Conservation (phyloP, 495 filamentous ascomycete species). For the Lineolata rhizophorae region DNA sequence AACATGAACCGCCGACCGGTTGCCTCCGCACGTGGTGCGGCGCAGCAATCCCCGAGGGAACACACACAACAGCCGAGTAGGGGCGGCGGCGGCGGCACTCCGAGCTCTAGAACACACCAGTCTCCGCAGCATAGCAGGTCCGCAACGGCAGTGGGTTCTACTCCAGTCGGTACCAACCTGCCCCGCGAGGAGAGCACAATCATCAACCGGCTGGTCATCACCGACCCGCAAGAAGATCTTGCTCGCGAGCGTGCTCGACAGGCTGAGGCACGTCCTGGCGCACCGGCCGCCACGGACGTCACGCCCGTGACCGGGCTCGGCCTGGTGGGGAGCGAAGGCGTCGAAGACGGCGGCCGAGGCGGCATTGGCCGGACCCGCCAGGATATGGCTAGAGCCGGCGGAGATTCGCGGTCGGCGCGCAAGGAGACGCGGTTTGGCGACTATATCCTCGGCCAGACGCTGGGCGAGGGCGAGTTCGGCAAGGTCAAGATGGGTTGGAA, state of each 20-base stretch:
- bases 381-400: conserved; percentile 55
- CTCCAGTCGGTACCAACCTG: conserved; percentile 22
- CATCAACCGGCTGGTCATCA: conserved; percentile 55
- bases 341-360: conserved; percentile 39
- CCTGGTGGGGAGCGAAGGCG: conserved; percentile 27
- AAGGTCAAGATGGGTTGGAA: conserved; percentile 99
- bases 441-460: conserved; percentile 87
- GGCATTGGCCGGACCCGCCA: conserved; percentile 53
- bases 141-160: conserved; percentile 19
- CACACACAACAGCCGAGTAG: too few species aligned
- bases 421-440: conserved; percentile 87
- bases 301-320: conserved; percentile 31
- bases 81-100: too few species aligned
- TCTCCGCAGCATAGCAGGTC: conserved; percentile 21
- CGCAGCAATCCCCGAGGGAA: too few species aligned
- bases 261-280: conserved; percentile 31
- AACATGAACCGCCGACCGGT: too few species aligned
- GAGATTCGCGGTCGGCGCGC: conserved; percentile 23
- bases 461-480: conserved; percentile 95
- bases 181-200: conserved; percentile 46
- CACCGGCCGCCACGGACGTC: conserved; percentile 24
- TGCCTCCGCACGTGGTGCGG: too few species aligned
- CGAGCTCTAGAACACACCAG: too few species aligned
- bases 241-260: conserved; percentile 55
- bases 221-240: conserved; percentile 59